These are phyloP conservation scores for Tritrichomonas musculus DNA, from an alignment of 208 protist genomes.

Conservation along the genomic window DNA sequence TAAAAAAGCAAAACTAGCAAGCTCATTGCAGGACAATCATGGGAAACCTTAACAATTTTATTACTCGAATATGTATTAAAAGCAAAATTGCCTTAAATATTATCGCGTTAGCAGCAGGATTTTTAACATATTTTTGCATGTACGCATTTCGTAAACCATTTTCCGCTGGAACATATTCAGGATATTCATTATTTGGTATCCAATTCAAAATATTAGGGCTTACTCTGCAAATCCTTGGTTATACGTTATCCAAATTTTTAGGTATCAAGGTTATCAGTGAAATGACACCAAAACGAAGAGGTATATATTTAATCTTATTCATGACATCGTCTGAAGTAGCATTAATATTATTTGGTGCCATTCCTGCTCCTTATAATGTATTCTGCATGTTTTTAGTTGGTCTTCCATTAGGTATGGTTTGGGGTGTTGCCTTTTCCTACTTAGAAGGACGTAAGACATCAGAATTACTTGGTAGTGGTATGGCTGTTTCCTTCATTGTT, in stretches of 20 bases:
- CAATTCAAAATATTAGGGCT: neutral
- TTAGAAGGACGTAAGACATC: slow-evolving; percentile 5
- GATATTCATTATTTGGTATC: neutral
- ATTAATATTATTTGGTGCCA: neutral
- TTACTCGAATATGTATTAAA: too few species aligned
- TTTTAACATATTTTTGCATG: neutral
- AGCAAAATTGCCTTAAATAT: neutral
- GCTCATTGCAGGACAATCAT: too few species aligned
- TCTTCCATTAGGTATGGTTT: neutral
- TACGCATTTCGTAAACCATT: neutral
- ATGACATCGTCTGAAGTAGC: neutral
- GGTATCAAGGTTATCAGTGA: neutral
- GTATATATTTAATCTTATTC: neutral
- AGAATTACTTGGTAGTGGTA: neutral
- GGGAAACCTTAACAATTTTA: too few species aligned
- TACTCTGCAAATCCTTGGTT: neutral
- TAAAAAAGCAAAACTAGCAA: too few species aligned
- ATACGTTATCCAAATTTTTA: neutral
- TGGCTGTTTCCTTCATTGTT: neutral
- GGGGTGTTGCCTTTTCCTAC: neutral
- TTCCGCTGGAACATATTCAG: neutral
- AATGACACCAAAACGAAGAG: neutral
- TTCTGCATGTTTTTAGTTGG: neutral
- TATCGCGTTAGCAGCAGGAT: neutral
- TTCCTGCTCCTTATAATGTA: neutral